These are phyloP conservation scores for Penicillium sp. DNA, from an alignment of 2,329 filamentous ascomycete species.

Conservation along the genomic window DNA sequence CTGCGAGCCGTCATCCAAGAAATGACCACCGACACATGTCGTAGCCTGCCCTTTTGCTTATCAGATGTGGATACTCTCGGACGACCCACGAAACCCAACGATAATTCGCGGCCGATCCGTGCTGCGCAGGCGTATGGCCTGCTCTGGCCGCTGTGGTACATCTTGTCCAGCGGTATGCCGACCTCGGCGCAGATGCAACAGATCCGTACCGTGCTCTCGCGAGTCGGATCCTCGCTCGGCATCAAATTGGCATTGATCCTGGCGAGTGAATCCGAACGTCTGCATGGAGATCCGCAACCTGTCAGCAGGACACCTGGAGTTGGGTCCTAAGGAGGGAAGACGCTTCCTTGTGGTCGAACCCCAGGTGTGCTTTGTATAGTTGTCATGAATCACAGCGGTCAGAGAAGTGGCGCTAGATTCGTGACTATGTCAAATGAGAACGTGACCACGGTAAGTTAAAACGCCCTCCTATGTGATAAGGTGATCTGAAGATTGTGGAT, in stretches of 20 bases:
- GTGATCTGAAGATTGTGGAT: neutral
- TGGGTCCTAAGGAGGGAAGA: neutral
- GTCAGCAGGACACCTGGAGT: constrained; percentile 1
- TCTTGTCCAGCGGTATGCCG: constrained; percentile 38
- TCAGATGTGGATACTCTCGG: constrained; percentile 40
- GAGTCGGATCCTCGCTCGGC: constrained; percentile 38
- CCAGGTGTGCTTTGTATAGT: neutral
- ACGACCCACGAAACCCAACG: constrained; percentile 24
- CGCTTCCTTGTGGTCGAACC: neutral
- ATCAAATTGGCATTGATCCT: constrained; percentile 41
- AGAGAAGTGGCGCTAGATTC: no score
- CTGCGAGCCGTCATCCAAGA: constrained; percentile 34
- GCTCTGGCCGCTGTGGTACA: constrained; percentile 46
- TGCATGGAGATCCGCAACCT: constrained; percentile 9
- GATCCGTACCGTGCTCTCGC: constrained; percentile 32
- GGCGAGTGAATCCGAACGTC: constrained; percentile 25
- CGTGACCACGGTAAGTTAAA: no score
- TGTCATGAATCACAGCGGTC: neutral
- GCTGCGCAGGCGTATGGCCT: constrained; percentile 39
- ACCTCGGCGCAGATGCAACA: constrained; percentile 35
- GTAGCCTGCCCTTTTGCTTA: constrained; percentile 40
- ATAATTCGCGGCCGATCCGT: constrained; percentile 30
- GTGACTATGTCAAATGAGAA: no score
- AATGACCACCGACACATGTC: constrained; percentile 41
- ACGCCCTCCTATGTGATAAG: neutral